These are phyloP conservation scores for Guillardia theta DNA, from an alignment of 78 protist species.

Conservation along the genomic window DNA sequence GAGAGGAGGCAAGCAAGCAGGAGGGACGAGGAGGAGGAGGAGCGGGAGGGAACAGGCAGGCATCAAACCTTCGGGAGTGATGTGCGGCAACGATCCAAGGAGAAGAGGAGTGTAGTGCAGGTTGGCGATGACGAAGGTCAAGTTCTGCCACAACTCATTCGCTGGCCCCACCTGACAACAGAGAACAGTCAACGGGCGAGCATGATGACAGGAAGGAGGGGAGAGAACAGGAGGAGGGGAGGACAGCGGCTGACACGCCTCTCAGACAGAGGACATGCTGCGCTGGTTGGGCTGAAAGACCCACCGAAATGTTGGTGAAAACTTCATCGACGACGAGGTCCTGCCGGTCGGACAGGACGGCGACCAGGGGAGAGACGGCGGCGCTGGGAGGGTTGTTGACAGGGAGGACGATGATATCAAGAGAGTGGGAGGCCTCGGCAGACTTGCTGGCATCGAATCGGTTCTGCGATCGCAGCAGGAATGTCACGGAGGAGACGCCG, in stretches of 20 bases:
- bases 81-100: neutral
- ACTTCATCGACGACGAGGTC: neutral
- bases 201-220: too few species aligned
- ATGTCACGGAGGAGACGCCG: neutral
- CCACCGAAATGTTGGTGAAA: neutral
- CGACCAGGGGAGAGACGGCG: neutral
- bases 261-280: too few species aligned
- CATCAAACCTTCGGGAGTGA: neutral
- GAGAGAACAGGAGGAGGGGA: too few species aligned
- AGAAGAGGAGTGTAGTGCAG: neutral
- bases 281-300: too few species aligned
- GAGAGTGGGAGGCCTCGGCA: too few species aligned
- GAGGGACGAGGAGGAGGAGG: too few species aligned
- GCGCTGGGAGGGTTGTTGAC: neutral
- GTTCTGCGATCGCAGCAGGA: too few species aligned
- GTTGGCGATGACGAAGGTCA: neutral
- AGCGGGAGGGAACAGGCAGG: too few species aligned
- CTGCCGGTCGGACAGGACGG: neutral
- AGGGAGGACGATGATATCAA: neutral
- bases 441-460: too few species aligned
- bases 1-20: too few species aligned
- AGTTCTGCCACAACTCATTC: constrained; percentile 3
- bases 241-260: too few species aligned
- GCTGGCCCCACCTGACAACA: neutral
- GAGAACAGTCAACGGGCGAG: too few species aligned